phyloP scores from a whole-genome alignment of 1,284 basidiomycete genomes.

The Anthracocystis walkeri region DNA sequence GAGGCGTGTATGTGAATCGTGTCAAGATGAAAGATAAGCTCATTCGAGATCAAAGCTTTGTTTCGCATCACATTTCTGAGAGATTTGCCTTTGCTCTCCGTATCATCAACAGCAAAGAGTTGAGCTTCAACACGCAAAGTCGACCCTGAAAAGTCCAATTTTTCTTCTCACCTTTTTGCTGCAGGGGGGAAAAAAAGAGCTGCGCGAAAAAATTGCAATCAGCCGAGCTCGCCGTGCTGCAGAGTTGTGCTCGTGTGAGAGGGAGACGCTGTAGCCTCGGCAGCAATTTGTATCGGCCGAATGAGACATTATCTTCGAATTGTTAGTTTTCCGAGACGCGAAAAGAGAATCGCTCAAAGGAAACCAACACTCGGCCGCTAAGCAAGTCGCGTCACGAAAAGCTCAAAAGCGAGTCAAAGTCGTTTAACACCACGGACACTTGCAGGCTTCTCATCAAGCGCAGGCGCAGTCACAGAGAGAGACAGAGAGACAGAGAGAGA shows the following conservation, averaged over 20 bases:
- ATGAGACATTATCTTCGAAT: neutral
- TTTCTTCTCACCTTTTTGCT: conserved; percentile 16
- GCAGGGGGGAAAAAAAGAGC: neutral
- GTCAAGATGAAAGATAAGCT: conserved; percentile 5
- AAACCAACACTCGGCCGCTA: conserved; percentile 40
- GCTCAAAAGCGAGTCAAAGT: conserved; percentile 1
- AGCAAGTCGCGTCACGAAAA: conserved; percentile 43
- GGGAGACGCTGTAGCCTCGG: neutral
- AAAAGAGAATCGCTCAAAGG: neutral
- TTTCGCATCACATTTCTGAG: neutral
- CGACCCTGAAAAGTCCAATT: conserved; percentile 34
- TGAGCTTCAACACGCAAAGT: neutral
- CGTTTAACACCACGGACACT: conserved; percentile 44
- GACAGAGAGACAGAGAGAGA: conserved; percentile 1
- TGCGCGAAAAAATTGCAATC: neutral
- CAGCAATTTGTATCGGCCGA: neutral
- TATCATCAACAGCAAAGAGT: neutral
- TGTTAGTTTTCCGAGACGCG: neutral
- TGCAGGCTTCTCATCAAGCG: neutral
- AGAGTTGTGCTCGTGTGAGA: conserved; percentile 4
- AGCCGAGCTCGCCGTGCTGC: conserved; percentile 8
- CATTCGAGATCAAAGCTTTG: neutral
- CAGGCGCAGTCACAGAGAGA: neutral
- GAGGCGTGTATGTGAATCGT: neutral
- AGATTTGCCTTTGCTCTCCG: neutral